Percentiles rank a stretch among this genome's conserved stretches.
Conservation (phyloP, 345 rosid species). For the Eucalyptus marginata region DNA sequence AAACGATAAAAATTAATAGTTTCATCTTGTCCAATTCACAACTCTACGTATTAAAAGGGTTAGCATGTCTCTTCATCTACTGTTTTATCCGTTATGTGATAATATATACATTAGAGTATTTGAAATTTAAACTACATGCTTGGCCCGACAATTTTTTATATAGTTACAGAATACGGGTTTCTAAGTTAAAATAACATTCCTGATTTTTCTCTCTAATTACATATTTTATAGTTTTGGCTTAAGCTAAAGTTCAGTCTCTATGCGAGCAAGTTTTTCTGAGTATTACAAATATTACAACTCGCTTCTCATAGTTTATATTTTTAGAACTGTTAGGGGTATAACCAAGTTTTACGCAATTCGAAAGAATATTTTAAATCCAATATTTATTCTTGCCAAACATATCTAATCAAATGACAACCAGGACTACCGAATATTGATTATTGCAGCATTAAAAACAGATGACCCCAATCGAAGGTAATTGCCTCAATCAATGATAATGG, state of each 20-base stretch:
- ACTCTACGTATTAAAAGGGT: neutral
- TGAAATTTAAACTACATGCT: neutral
- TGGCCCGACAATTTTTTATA: neutral
- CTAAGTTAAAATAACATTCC: neutral
- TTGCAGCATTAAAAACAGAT: neutral
- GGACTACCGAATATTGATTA: neutral
- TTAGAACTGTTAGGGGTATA: neutral
- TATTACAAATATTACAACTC: neutral
- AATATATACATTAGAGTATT: neutral
- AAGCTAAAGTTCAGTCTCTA: neutral
- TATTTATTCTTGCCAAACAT: neutral
- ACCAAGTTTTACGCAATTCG: neutral
- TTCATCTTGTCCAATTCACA: neutral
- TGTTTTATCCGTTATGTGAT: neutral
- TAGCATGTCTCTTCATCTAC: neutral
- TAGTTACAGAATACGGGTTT: neutral
- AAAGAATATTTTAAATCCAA: neutral
- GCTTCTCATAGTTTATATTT: neutral
- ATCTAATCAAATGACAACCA: neutral
- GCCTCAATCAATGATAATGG: neutral
- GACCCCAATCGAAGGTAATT: neutral
- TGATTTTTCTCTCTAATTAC: neutral
- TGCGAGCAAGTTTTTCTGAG: neutral
- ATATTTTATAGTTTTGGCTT: neutral
- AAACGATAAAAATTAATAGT: neutral